These are phyloP conservation scores for Pichia gijzeniarum DNA, from an alignment of 805 yeast species.

Conservation along the genomic window DNA sequence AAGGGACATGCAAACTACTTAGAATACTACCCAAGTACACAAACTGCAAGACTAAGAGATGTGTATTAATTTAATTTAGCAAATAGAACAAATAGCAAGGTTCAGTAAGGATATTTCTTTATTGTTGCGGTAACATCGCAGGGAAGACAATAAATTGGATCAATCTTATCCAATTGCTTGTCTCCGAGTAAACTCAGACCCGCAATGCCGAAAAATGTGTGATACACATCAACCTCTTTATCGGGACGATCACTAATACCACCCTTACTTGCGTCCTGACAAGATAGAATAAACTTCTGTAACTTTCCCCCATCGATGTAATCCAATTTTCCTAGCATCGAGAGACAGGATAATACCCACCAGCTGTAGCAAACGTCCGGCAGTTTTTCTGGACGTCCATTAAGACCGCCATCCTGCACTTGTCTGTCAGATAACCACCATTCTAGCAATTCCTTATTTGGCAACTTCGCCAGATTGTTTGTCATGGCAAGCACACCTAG, in stretches of 20 bases:
- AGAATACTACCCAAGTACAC: conserved; percentile 64
- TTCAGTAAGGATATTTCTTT: conserved; percentile 24
- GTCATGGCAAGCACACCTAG: conserved; percentile 73
- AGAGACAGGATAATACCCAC: conserved; percentile 86
- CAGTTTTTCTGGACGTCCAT: conserved; percentile 91
- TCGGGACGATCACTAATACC: conserved; percentile 92
- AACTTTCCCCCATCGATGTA: conserved; percentile 73
- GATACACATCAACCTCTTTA: conserved; percentile 88
- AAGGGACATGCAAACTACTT: conserved; percentile 53
- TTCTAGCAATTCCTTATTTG: conserved; percentile 43
- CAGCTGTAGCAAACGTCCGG: conserved; percentile 98
- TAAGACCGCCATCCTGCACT: conserved; percentile 79
- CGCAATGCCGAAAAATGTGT: conserved; percentile 84
- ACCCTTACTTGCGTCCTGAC: conserved; percentile 76
- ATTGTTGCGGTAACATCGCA: conserved; percentile 32
- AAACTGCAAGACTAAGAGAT: conserved; percentile 44
- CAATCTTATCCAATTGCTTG: conserved; percentile 54
- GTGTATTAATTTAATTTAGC: conserved; percentile 21
- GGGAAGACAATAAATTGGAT: conserved; percentile 88
- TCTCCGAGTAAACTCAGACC: conserved; percentile 75
- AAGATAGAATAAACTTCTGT: conserved; percentile 57
- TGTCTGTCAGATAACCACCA: conserved; percentile 95
- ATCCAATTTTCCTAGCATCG: conserved; percentile 56
- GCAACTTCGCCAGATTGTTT: conserved; percentile 43
- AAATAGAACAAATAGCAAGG: neutral